Evolutionary conservation across 306 rosid genomes (phyloP), one percentile per base, ranked within the genome.

Genomic region (Fagus crenata): DNA sequence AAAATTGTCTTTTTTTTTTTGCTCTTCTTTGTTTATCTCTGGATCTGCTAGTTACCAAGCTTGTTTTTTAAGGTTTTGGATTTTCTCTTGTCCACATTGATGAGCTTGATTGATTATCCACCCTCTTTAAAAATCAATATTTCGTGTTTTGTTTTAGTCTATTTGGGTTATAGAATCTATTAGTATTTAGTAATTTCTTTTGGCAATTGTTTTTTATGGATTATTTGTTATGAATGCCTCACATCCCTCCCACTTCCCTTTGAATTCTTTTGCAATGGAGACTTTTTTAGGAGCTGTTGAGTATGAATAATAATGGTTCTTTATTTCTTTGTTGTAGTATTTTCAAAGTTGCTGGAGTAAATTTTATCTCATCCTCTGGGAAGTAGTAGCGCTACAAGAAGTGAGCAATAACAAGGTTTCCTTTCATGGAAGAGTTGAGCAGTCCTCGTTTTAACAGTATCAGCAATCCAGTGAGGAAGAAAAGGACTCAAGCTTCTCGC

Each of bases 401-500:
- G 73, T 65, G 74, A 53, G 81, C 12, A 61, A 40, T 75, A 56
- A 49, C 67, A 65, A 80, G 6, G 53, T 77, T 81, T 40, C 42
- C 49, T n/a, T 69, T 54, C 8, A 94, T 95, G 99, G 97, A 95
- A 67, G 96, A 95, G 73, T 80, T 78, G 55, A 85, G 88, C 7
- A 68, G 77, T 69, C 60, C 78, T 78, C 78, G 84, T 72, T 83
- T 88, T 65, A 90, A 88, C 73, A 86, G 92, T 69, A 83, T 90
- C 42, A 81, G 76, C 84, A 85, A 74, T 84, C 83, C 91, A 64
- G 87, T 90, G 46, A 92, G 90, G 90, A 90, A 85, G 90, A 95
- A 89, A 84, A 93, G 99, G 80, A 92, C 89, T 82, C 99, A 87
- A 64, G 88, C 92, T 61, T 92, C 81, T 8, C 97, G 97, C 53